phyloP scores from a whole-genome alignment of 2,329 filamentous ascomycete species.

The Claviceps sp. region DNA sequence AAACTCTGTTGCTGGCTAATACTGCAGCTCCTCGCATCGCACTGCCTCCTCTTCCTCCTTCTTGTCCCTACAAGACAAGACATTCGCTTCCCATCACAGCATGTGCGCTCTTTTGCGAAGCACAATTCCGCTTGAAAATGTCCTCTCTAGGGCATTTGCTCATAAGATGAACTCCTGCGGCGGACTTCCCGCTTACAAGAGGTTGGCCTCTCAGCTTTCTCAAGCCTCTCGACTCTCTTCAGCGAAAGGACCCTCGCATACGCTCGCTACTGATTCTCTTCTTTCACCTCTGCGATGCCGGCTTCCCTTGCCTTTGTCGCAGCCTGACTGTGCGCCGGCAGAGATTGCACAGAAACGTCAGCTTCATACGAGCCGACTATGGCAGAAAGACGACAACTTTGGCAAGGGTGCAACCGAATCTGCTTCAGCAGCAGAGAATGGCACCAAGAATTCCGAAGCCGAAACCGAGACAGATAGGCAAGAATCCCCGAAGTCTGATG shows the following conservation, averaged over 20 bases:
- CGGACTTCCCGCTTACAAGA: constrained; percentile 34
- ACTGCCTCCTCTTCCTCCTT: constrained; percentile 9
- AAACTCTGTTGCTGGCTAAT: constrained; percentile 25
- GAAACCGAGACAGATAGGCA: constrained; percentile 25
- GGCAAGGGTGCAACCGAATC: constrained; percentile 12
- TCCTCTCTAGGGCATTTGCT: constrained; percentile 27
- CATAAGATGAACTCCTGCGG: constrained; percentile 22
- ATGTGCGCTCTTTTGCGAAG: constrained; percentile 36
- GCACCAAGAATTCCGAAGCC: constrained; percentile 24
- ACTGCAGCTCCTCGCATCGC: neutral
- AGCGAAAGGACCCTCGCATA: constrained; percentile 15
- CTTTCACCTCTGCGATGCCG: constrained; percentile 30
- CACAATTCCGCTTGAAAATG: constrained; percentile 26
- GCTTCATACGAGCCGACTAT: constrained; percentile 20
- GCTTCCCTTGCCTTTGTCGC: constrained; percentile 22
- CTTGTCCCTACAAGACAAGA: constrained; percentile 13
- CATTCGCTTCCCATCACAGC: constrained; percentile 15
- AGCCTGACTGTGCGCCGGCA: constrained; percentile 20
- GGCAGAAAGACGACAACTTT: constrained; percentile 21
- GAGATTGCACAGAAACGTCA: constrained; percentile 16
- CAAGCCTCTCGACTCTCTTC: constrained; percentile 15
- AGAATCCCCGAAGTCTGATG: constrained; percentile 28
- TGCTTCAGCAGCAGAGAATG: constrained; percentile 10
- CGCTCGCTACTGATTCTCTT: constrained; percentile 15
- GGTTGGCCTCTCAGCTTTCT: constrained; percentile 28